phyloP scores from a whole-genome alignment of 768 basidiomycete genomes.

The Auricularia sp. region DNA sequence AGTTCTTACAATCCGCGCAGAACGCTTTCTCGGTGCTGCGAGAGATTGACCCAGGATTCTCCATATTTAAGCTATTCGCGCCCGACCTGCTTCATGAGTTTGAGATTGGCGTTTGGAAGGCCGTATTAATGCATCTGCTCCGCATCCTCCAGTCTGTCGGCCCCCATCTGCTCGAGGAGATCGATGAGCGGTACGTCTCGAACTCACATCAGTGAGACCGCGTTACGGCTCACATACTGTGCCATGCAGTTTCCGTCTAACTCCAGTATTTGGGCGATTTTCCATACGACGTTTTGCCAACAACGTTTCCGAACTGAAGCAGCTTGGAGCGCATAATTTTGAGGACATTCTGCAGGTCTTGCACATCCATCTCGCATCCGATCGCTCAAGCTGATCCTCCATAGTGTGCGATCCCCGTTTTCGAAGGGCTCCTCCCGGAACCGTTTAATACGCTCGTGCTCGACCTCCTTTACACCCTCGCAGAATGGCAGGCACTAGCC shows the following conservation, averaged over 20 bases:
- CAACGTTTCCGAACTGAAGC: slow-evolving; percentile 14
- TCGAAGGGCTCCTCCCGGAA: slow-evolving; percentile 23
- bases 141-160: slow-evolving; percentile 14
- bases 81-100: slow-evolving; percentile 25
- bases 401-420: slow-evolving; percentile 26
- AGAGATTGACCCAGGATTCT: slow-evolving; percentile 13
- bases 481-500: slow-evolving; percentile 28
- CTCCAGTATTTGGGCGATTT: slow-evolving; percentile 18
- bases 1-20: slow-evolving; percentile 9
- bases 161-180: not conserved
- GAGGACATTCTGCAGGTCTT: not conserved
- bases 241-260: not conserved
- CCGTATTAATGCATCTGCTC: slow-evolving; percentile 19
- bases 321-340: not conserved
- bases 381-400: not conserved
- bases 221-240: not conserved
- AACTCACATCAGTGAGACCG: not conserved
- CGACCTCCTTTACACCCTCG: slow-evolving; percentile 26
- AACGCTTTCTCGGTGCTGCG: slow-evolving; percentile 24
- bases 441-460: slow-evolving; percentile 19
- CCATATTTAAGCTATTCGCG: slow-evolving; percentile 17
- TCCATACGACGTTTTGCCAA: slow-evolving; percentile 15
- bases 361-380: not conserved
- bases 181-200: slow-evolving; percentile 16
- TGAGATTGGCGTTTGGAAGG: slow-evolving; percentile 28